Evolutionary conservation across 2,329 filamentous ascomycete genomes (phyloP), one percentile per base, ranked within the genome.

Genomic region (Colletotrichum echinochloae): DNA sequence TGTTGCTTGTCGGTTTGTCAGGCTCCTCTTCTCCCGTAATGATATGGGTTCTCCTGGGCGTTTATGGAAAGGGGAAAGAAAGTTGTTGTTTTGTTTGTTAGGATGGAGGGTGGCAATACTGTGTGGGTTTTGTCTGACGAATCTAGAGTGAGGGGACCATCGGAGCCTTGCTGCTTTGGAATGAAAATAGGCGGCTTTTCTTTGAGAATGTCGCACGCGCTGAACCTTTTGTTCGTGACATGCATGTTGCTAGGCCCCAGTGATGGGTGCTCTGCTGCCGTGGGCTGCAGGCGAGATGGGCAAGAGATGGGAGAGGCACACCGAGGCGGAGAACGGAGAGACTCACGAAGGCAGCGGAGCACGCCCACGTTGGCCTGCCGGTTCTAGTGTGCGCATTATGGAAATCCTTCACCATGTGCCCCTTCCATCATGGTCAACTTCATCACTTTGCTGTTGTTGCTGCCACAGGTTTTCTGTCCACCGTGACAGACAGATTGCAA

Each of bases 321-420:
- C 30, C 26, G 30, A 52, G 60, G 26, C 46, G 52, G 4, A 30
- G 16, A 30, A n/a, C 30, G 61, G 56, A 56, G 33, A 70, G 67
- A 66, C 63, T 56, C 67, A 61, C 67, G 67, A 67, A 33, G 33
- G 18, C 51, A 35, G 51, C 33, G 12, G 23, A 28, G 52, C 37
- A 51, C 5, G 56, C 63, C 63, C 64, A 39, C 37, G 35, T 52
- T 61, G 39, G 49, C 64, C 26, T 62, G 59, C 52, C 20, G 46
- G 26, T 59, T 48, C 39, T 59, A 49, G 44, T 65, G 66, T 48
- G 37, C 54, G 57, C 35, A 33, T 35, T 61, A 12, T 56, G 28
- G 26, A 37, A 39, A 35, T 41, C 49, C 63, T 49, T 70, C 62
- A 62, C 41, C 44, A 56, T 39, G 11, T 44, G 26, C 2, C 33